phyloP scores from a whole-genome alignment of 2,329 filamentous ascomycete genomes.

The Albifimbria verrucaria region DNA sequence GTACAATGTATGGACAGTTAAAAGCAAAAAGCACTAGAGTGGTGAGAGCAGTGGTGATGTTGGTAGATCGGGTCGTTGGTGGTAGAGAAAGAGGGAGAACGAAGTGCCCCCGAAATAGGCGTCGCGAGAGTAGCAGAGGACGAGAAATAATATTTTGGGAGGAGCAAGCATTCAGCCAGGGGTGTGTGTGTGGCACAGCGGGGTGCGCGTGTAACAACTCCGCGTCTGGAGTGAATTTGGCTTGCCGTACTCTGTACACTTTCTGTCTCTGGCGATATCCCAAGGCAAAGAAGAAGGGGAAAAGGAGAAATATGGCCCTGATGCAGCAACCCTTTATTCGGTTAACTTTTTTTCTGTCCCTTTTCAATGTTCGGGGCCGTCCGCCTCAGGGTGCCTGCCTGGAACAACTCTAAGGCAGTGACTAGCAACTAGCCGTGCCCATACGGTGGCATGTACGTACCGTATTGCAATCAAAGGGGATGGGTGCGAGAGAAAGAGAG shows the following conservation, averaged over 20 bases:
- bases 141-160: constrained; percentile 40
- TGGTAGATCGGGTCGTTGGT: neutral
- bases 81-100: constrained; percentile 1
- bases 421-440: neutral
- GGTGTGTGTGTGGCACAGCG: constrained; percentile 25
- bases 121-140: constrained; percentile 23
- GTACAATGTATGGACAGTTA: too few relatives aligned
- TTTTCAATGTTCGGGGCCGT: neutral
- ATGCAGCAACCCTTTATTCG: neutral
- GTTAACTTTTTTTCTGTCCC: neutral
- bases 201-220: constrained; percentile 21
- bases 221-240: constrained; percentile 8
- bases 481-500: neutral
- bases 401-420: neutral
- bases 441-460: neutral
- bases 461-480: neutral
- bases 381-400: neutral
- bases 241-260: neutral
- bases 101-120: constrained; percentile 6
- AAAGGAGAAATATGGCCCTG: neutral
- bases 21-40: constrained; percentile 10
- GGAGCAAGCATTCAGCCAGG: constrained; percentile 21
- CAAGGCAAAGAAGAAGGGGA: too few relatives aligned
- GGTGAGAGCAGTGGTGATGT: constrained; percentile 15
- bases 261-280: too few relatives aligned